Conservation (phyloP, 768 basidiomycete genomes). For the Mycena alexandri region DNA sequence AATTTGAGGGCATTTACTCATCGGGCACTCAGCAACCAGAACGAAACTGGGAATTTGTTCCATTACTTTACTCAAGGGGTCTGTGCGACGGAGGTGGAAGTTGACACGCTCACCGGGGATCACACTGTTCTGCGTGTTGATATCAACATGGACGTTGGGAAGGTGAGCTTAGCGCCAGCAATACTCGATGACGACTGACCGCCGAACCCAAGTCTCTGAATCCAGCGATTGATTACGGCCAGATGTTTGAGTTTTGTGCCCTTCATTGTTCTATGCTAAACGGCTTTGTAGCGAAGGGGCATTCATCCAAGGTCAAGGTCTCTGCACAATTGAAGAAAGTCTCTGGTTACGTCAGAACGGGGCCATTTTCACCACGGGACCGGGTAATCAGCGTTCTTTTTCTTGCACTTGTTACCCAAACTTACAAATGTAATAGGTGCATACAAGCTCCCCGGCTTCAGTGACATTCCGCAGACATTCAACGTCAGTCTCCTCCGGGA, state of each 20-base stretch:
- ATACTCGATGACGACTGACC: not conserved
- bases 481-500: conserved; percentile 38
- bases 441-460: conserved; percentile 40
- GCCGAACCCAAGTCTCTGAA: conserved; percentile 19
- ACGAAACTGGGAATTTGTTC: conserved; percentile 40
- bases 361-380: conserved; percentile 38
- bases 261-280: not conserved
- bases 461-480: conserved; percentile 38
- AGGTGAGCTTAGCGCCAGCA: not conserved
- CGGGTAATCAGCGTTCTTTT: conserved; percentile 19
- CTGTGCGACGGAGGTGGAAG: conserved; percentile 37
- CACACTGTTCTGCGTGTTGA: conserved; percentile 38
- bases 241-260: conserved; percentile 20
- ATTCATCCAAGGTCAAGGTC: conserved; percentile 37
- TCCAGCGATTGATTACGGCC: conserved; percentile 37
- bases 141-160: conserved; percentile 40
- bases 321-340: conserved; percentile 38
- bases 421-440: conserved; percentile 22
- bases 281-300: conserved; percentile 30
- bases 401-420: not conserved
- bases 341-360: conserved; percentile 39
- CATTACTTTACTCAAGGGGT: conserved; percentile 38
- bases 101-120: conserved; percentile 38
- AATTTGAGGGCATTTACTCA: not conserved
- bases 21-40: conserved; percentile 22